A percentile compares a stretch with the other conserved stretches of the same genome.
Conservation (phyloP, 495 filamentous ascomycete genomes). For the Aspergillus nidulans region DNA sequence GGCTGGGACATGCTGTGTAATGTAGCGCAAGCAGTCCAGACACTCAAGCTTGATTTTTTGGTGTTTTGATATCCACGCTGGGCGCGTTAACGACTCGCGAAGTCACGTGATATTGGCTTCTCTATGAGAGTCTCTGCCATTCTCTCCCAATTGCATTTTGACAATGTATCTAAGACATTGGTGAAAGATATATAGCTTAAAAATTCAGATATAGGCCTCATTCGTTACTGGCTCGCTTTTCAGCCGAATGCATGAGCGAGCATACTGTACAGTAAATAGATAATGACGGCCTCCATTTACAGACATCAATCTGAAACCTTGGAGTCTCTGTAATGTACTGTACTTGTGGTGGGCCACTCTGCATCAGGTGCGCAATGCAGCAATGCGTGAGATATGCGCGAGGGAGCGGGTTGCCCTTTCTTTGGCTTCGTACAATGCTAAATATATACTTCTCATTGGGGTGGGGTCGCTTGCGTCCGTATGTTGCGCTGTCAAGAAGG, state of each 20-base stretch:
- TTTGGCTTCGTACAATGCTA: background rate
- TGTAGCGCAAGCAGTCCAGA: background rate
- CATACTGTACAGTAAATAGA: too few relatives aligned
- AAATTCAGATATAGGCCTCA: too few relatives aligned
- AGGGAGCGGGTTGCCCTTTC: background rate
- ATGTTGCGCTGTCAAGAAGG: too few relatives aligned
- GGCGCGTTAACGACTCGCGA: slow-evolving; percentile 13
- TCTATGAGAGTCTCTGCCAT: background rate
- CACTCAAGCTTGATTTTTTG: slow-evolving; percentile 3
- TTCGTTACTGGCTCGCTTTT: too few relatives aligned
- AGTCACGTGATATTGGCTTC: slow-evolving; percentile 12
- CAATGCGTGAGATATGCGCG: background rate
- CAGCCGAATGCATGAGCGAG: too few relatives aligned
- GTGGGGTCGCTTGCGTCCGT: background rate
- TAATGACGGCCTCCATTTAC: too few relatives aligned
- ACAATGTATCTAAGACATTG: too few relatives aligned
- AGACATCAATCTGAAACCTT: too few relatives aligned
- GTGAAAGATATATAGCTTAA: too few relatives aligned
- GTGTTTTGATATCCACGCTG: slow-evolving; percentile 4
- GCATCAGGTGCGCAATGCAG: too few relatives aligned
- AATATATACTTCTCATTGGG: background rate
- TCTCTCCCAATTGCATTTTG: background rate
- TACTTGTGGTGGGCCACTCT: too few relatives aligned
- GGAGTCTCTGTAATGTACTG: too few relatives aligned
- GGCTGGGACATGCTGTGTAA: slow-evolving; percentile 16